These are phyloP conservation scores for Holtermanniella nyarrowii DNA, from an alignment of 768 basidiomycete species.

Conservation along the genomic window DNA sequence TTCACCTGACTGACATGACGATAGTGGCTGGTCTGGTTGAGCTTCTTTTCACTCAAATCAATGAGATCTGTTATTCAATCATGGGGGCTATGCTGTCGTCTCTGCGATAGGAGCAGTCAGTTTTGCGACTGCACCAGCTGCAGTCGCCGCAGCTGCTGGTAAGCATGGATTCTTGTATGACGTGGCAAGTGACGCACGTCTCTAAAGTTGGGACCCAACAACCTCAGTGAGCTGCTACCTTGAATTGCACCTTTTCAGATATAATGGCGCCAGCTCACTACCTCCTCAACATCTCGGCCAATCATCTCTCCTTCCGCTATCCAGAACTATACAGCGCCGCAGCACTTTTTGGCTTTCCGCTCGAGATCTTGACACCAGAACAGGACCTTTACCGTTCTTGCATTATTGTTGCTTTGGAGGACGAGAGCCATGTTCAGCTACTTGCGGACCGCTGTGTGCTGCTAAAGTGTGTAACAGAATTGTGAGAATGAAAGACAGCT, in stretches of 20 bases:
- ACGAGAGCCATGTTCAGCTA: slow-evolving; percentile 62
- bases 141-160: background rate
- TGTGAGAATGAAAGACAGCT: slow-evolving; percentile 2
- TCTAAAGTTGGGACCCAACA: background rate
- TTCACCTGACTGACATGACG: too few relatives aligned
- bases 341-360: slow-evolving; percentile 58
- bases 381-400: slow-evolving; percentile 41
- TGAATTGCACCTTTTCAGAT: too few relatives aligned
- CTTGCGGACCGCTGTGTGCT: slow-evolving; percentile 69
- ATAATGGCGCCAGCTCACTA: slow-evolving; percentile 40
- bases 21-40: too few relatives aligned
- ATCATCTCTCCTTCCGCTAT: slow-evolving; percentile 68
- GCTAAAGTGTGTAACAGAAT: slow-evolving; percentile 54
- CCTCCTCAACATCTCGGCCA: slow-evolving; percentile 69
- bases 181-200: background rate
- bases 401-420: slow-evolving; percentile 45
- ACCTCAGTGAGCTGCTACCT: background rate
- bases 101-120: too few relatives aligned
- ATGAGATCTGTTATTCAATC: too few relatives aligned
- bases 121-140: background rate
- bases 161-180: background rate
- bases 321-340: slow-evolving; percentile 72
- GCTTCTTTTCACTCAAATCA: too few relatives aligned
- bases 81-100: too few relatives aligned
- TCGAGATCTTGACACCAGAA: slow-evolving; percentile 46